Base-by-base conservation (phyloP, 495 filamentous ascomycete genomes). In the Wilcoxina mikolae region DNA sequence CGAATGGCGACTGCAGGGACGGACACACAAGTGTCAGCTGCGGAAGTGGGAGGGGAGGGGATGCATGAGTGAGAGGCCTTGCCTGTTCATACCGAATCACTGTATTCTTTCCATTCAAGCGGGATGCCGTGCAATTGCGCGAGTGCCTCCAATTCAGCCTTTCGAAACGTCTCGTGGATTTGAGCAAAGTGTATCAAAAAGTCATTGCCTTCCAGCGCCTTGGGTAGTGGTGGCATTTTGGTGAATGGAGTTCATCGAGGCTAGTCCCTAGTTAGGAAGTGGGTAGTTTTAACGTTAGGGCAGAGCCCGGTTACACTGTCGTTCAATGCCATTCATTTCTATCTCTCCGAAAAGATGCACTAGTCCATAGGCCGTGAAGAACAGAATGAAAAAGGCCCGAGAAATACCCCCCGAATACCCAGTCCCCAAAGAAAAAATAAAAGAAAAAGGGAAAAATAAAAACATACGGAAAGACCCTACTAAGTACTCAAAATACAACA, bases 101-200 rank as follows among this genome's bases (percentile, higher is more conserved):
- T 74, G 63, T 96, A 96, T 29, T 68, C 76, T 20, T 85, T 56
- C 56, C 94, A 74, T 52, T 87, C 75, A 2, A 96, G 57, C 29
- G 84, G 71, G 20, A 91, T 70, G 9, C 75, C 73, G 27, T 78
- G 72, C 12, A 93, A 65, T 4, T 77, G 66, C 4, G 91, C 90
- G 18, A 96, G 69, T 20, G 91, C 79, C 62, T 89, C 70, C n/a
- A 95, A 74, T 68, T 99, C 91, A 7, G 89, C 76, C 54, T 76
- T 76, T 51, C 89, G 84, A 66, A 99, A 99, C 12, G 77, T 83
- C 73, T 95, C 87, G 66, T 95, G 88, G 49, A 76, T 72, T 67
- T 96, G 93, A 10, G 81, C 86, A 65, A 96, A 87, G 57, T 90
- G 83, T 55, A 99, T 81, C 43, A 99, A 77, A 60, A 83, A 96